These are phyloP conservation scores for Monosporozyma siamensis DNA, from an alignment of 805 yeast genomes.

Conservation along the genomic window DNA sequence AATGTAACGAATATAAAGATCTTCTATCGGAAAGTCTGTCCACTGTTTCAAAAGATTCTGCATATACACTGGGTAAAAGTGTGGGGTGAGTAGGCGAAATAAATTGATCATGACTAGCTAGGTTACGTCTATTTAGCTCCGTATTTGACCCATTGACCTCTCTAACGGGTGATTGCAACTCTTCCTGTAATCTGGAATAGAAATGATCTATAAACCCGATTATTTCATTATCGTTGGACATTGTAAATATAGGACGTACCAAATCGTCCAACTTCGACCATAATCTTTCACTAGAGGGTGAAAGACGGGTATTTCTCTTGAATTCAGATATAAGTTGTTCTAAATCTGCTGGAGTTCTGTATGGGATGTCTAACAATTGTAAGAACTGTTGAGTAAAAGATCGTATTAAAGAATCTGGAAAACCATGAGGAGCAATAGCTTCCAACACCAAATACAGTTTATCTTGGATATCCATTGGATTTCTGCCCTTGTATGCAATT, in stretches of 20 bases:
- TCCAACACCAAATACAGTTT: constrained; percentile 16
- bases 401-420: constrained; percentile 12
- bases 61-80: constrained; percentile 19
- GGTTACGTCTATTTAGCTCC: constrained; percentile 3
- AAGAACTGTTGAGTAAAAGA: constrained; percentile 14
- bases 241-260: constrained; percentile 12
- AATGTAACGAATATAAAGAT: constrained; percentile 27
- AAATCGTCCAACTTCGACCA: constrained; percentile 20
- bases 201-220: constrained; percentile 14
- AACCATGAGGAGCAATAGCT: constrained; percentile 20
- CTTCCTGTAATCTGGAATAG: constrained; percentile 13
- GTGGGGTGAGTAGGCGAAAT: constrained; percentile 10
- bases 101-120: constrained; percentile 7
- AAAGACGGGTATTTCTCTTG: constrained; percentile 11
- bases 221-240: constrained; percentile 15
- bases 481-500: no score
- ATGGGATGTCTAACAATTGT: constrained; percentile 11
- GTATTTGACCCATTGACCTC: neutral
- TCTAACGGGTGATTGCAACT: constrained; percentile 9
- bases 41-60: constrained; percentile 34
- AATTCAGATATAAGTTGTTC: constrained; percentile 15
- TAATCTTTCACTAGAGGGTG: constrained; percentile 9
- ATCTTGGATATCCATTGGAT: constrained; percentile 18
- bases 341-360: constrained; percentile 13
- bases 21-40: constrained; percentile 33